A percentile compares a stretch with the other conserved stretches of the same genome.
Conservation (phyloP, 1,284 basidiomycete genomes). For the Malassezia sympodialis region DNA sequence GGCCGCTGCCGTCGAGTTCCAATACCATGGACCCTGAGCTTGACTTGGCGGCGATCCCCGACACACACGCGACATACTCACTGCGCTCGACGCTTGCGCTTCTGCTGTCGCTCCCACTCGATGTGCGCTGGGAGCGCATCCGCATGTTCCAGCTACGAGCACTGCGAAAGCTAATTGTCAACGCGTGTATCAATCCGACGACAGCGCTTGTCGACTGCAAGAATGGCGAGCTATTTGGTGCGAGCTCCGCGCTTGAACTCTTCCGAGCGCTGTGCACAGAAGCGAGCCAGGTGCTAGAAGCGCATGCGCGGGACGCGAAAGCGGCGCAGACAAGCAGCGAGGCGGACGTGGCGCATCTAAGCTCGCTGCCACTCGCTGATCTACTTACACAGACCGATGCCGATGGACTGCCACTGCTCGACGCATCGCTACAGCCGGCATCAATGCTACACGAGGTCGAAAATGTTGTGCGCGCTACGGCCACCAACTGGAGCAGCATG, state of each 20-base stretch:
- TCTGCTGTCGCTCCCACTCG: slow-evolving; percentile 34
- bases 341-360: slow-evolving; percentile 7
- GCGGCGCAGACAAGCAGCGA: not conserved
- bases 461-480: slow-evolving; percentile 24
- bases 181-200: slow-evolving; percentile 75
- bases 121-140: slow-evolving; percentile 59
- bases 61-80: slow-evolving; percentile 21
- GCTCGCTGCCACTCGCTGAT: slow-evolving; percentile 14
- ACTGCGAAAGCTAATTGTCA: slow-evolving; percentile 73
- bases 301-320: slow-evolving; percentile 28
- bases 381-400: slow-evolving; percentile 17
- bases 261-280: slow-evolving; percentile 35
- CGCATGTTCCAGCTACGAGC: slow-evolving; percentile 62
- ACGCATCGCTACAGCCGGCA: slow-evolving; percentile 26
- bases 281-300: slow-evolving; percentile 30
- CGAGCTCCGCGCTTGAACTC: slow-evolving; percentile 29
- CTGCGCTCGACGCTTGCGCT: slow-evolving; percentile 30
- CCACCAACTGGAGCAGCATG: slow-evolving; percentile 40
- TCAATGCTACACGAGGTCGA: slow-evolving; percentile 33
- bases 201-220: slow-evolving; percentile 70
- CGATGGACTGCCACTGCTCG: slow-evolving; percentile 26
- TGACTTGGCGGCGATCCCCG: slow-evolving; percentile 28
- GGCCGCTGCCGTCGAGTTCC: not conserved
- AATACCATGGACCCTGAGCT: slow-evolving; percentile 12
- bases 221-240: slow-evolving; percentile 60